Percentiles rank a stretch among this genome's conserved stretches.
phyloP scores from a whole-genome alignment of 495 filamentous ascomycete species.

The Hapsidospora chrysogenum region DNA sequence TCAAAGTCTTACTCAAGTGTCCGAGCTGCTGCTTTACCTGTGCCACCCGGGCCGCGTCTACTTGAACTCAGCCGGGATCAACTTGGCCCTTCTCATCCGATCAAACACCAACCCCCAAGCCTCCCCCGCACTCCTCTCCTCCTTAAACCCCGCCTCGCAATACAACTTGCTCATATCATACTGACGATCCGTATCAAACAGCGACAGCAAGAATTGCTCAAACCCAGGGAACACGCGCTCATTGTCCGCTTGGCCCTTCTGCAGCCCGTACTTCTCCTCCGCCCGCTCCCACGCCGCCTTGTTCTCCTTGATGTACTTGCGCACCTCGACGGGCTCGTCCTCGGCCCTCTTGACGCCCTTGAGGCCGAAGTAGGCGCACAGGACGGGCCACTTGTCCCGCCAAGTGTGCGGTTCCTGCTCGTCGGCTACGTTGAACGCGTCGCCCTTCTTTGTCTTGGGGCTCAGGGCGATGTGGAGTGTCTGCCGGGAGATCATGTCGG shows the following conservation, averaged over 20 bases:
- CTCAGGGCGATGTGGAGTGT: constrained; percentile 20
- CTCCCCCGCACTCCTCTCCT: background rate
- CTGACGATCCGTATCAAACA: constrained; percentile 21
- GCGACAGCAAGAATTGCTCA: constrained; percentile 21
- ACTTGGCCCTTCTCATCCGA: background rate
- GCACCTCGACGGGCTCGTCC: constrained; percentile 9
- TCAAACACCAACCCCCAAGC: background rate
- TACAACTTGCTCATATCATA: constrained; percentile 16
- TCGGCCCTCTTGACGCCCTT: constrained; percentile 9
- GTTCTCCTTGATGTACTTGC: constrained; percentile 17
- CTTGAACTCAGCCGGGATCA: background rate
- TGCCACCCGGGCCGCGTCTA: too few relatives aligned
- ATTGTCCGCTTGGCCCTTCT: constrained; percentile 16
- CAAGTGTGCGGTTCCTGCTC: constrained; percentile 3
- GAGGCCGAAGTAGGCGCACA: constrained; percentile 24
- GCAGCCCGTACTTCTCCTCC: constrained; percentile 16
- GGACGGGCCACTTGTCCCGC: constrained; percentile 14
- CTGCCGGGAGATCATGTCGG: constrained; percentile 24
- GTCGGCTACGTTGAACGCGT: constrained; percentile 7
- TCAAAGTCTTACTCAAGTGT: too few relatives aligned
- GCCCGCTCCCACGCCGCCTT: constrained; percentile 14
- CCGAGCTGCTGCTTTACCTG: too few relatives aligned
- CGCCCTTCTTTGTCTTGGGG: constrained; percentile 6
- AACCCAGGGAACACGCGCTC: constrained; percentile 9
- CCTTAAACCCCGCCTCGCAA: background rate